Conservation (phyloP, 208 protist genomes). For the Trypanosoma rangeli region DNA sequence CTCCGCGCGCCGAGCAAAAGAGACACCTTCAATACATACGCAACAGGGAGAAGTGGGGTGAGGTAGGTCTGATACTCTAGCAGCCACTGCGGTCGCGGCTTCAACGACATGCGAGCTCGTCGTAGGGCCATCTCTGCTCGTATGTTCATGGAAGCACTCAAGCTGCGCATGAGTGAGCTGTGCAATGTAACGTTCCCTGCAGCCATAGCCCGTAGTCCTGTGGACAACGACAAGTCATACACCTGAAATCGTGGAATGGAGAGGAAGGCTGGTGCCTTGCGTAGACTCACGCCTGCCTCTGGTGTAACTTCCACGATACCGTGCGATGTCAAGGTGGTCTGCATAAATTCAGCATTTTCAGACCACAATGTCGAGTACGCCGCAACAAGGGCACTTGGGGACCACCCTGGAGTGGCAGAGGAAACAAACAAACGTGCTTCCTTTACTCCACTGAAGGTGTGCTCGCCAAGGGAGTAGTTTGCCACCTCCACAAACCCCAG, state of each 20-base stretch:
- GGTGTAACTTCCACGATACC: slow-evolving; percentile 60
- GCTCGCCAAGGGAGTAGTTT: slow-evolving; percentile 62
- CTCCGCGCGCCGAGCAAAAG: slow-evolving; percentile 44
- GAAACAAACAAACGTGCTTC: slow-evolving; percentile 60
- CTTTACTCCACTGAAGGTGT: slow-evolving; percentile 71
- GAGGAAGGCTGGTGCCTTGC: slow-evolving; percentile 62
- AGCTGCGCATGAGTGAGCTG: slow-evolving; percentile 38
- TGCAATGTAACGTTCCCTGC: background rate
- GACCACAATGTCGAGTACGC: slow-evolving; percentile 49
- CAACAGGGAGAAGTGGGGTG: slow-evolving; percentile 68
- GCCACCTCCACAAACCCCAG: slow-evolving; percentile 71
- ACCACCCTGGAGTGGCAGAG: background rate
- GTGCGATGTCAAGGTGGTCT: slow-evolving; percentile 17
- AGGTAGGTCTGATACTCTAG: slow-evolving; percentile 71
- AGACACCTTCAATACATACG: slow-evolving; percentile 62
- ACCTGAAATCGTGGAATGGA: slow-evolving; percentile 57
- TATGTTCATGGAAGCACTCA: slow-evolving; percentile 63
- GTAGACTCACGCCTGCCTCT: slow-evolving; percentile 50
- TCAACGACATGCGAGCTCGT: slow-evolving; percentile 53
- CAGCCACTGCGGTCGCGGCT: slow-evolving; percentile 53
- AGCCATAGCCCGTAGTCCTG: background rate
- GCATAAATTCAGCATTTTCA: slow-evolving; percentile 11
- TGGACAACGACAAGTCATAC: slow-evolving; percentile 51
- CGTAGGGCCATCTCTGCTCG: slow-evolving; percentile 59
- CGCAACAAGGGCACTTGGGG: slow-evolving; percentile 12